Base-by-base conservation (phyloP, 306 rosid species). In the Begonia masoniana region DNA sequence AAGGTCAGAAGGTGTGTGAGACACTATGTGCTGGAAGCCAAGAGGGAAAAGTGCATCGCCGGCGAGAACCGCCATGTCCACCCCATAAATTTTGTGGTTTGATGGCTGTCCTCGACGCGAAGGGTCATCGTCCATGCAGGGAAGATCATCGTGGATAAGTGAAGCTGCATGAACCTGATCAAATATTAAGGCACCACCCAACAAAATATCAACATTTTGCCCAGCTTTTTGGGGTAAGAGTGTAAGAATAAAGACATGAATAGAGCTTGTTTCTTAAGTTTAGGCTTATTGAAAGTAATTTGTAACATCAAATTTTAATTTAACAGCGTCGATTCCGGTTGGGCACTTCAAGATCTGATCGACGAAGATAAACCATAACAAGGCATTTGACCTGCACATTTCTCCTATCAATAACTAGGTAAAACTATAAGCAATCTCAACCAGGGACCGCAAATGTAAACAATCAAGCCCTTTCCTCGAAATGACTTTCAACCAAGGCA, bases 41-140 rank as follows among this genome's bases (percentile, higher is more conserved):
- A 78, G 78, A 48, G 97, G 97, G 71, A 85, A 81, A 61, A 91
- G 86, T 4, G 96, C 94, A 54, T 91, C 96, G 0, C 97, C 97
- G 0, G 96, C 97, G 0, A 91, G 88, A 61, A 91, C 78, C 3
- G 94, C 94, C 88, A 91, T 77, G 81, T 85, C 94, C n/a, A 71
- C 86, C n/a, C 97, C 97, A 60, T 71, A 75, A 54, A 77, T 21
- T 23, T 71, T 66, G 68, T 91, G 94, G 68, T 83, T 91, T 14
- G 97, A 83, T n/a, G 97, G 96, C 61, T 83, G 71, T 54, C 96
- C 92, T 55, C 94, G 77, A 11, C 97, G 92, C 16, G 82, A 77
- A 9, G 84, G 67, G 51, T 82, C 82, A 58, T 85, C 97, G 23
- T 91, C 97, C 96, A 85, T 91, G 61, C 85, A 85, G 49, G 97